Percentiles rank a stretch among this genome's conserved stretches.
These are phyloP conservation scores for Ziziphus jujuba DNA, from an alignment of 306 rosid species.

Conservation along the genomic window DNA sequence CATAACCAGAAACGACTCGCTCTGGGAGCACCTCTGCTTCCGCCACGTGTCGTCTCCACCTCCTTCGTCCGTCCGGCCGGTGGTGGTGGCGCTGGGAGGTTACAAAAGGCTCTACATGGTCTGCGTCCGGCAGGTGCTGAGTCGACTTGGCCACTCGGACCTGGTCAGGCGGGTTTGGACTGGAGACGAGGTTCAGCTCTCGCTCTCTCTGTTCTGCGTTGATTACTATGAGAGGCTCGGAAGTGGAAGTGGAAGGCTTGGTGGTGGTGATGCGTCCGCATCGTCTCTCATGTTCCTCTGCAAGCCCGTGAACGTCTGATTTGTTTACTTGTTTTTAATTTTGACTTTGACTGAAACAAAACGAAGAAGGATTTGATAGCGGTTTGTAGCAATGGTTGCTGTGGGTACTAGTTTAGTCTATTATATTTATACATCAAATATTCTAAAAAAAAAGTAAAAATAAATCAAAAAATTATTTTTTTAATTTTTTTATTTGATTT, in stretches of 20 bases:
- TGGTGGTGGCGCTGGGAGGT: conserved; percentile 85
- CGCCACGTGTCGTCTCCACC: conserved; percentile 64
- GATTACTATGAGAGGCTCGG: conserved; percentile 56
- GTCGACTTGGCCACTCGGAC: conserved; percentile 70
- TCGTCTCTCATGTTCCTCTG: conserved; percentile 57
- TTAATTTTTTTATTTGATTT: not conserved
- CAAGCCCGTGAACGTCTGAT: conserved; percentile 51
- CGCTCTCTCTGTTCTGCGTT: conserved; percentile 80
- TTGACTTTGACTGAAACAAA: conserved; percentile 7
- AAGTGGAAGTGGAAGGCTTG: conserved; percentile 14
- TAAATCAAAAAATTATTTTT: not conserved
- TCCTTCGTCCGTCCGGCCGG: conserved; percentile 42
- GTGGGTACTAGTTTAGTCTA: not conserved
- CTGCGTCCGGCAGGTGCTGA: conserved; percentile 74
- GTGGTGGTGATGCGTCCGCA: conserved; percentile 38
- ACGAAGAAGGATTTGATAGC: not conserved
- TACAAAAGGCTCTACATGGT: conserved; percentile 84
- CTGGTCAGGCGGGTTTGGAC: conserved; percentile 58
- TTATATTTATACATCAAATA: conserved; percentile 12
- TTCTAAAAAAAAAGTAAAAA: not conserved
- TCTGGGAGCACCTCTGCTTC: conserved; percentile 93
- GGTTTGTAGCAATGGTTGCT: not conserved
- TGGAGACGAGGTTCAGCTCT: conserved; percentile 76
- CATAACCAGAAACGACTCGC: conserved; percentile 64
- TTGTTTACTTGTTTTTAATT: conserved; percentile 1